These are phyloP conservation scores for Metschnikowia kunwiensis DNA, from an alignment of 805 yeast genomes.

Conservation along the genomic window DNA sequence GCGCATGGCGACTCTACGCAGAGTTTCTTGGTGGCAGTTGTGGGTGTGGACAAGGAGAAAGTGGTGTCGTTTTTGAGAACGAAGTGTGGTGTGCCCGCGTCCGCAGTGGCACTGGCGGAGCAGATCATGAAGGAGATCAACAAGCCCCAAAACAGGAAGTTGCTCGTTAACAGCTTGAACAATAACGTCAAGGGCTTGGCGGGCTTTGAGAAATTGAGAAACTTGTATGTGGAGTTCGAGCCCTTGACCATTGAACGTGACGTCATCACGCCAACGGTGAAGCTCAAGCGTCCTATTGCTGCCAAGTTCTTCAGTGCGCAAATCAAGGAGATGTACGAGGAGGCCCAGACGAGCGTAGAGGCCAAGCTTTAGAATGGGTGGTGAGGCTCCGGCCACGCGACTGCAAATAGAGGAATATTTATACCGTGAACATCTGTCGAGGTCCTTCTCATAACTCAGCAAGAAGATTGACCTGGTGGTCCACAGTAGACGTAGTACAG, in stretches of 20 bases:
- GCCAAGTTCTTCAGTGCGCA: conserved; percentile 40
- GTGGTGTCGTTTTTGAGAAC: conserved; percentile 17
- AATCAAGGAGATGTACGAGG: conserved; percentile 44
- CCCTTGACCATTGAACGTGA: conserved; percentile 27
- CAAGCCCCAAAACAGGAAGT: conserved; percentile 14
- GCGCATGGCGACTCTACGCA: conserved; percentile 19
- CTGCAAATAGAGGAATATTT: too few species aligned
- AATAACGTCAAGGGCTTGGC: conserved; percentile 13
- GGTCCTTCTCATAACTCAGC: too few species aligned
- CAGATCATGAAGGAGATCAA: conserved; percentile 18
- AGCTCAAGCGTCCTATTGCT: conserved; percentile 48
- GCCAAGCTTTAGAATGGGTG: conserved; percentile 10
- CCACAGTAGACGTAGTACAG: too few species aligned
- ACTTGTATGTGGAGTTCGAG: conserved; percentile 25
- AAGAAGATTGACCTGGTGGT: too few species aligned
- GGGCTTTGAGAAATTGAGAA: conserved; percentile 27
- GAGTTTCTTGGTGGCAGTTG: conserved; percentile 16
- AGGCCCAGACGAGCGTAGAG: conserved; percentile 36
- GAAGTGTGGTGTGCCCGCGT: conserved; percentile 12
- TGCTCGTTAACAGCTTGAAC: conserved; percentile 15
- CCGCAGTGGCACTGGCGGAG: conserved; percentile 16
- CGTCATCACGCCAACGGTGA: conserved; percentile 28
- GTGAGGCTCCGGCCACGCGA: too few species aligned
- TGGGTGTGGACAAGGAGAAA: conserved; percentile 23
- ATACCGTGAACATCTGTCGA: too few species aligned